These are phyloP conservation scores for Beta corolliflora DNA, from an alignment of 179 eudicot species.

Conservation along the genomic window DNA sequence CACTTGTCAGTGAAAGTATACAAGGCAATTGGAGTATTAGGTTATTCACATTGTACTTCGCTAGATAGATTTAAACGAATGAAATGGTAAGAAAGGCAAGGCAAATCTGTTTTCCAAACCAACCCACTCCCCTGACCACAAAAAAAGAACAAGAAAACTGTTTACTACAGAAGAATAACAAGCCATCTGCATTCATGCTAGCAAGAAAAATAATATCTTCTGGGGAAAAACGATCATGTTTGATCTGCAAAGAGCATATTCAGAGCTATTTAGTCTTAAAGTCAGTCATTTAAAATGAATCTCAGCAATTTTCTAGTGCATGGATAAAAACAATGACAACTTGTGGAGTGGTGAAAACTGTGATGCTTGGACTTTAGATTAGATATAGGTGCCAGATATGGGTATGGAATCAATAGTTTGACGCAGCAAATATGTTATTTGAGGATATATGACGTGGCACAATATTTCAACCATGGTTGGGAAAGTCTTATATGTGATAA, in stretches of 20 bases:
- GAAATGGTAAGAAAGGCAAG: slow-evolving; percentile 20
- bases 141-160: background rate
- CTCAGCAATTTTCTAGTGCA: too few relatives aligned
- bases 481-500: too few relatives aligned
- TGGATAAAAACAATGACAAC: too few relatives aligned
- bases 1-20: slow-evolving; percentile 90
- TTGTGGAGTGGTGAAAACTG: too few relatives aligned
- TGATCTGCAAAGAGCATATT: slow-evolving; percentile 73
- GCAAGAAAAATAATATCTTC: slow-evolving; percentile 93
- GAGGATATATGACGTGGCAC: background rate
- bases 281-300: too few relatives aligned
- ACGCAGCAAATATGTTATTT: background rate
- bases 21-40: slow-evolving; percentile 71
- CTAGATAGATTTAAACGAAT: slow-evolving; percentile 43
- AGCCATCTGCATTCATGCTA: slow-evolving; percentile 92
- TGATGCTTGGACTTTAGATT: background rate
- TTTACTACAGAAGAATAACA: slow-evolving; percentile 34
- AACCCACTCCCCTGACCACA: too few relatives aligned
- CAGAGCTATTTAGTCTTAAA: too few relatives aligned
- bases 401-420: background rate
- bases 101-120: background rate
- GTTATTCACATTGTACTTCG: slow-evolving; percentile 93
- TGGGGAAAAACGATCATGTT: slow-evolving; percentile 89
- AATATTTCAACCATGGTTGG: too few relatives aligned
- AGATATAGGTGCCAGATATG: background rate